These are phyloP conservation scores for Gremmenia infestans DNA, from an alignment of 2,329 filamentous ascomycete genomes.

Conservation along the genomic window DNA sequence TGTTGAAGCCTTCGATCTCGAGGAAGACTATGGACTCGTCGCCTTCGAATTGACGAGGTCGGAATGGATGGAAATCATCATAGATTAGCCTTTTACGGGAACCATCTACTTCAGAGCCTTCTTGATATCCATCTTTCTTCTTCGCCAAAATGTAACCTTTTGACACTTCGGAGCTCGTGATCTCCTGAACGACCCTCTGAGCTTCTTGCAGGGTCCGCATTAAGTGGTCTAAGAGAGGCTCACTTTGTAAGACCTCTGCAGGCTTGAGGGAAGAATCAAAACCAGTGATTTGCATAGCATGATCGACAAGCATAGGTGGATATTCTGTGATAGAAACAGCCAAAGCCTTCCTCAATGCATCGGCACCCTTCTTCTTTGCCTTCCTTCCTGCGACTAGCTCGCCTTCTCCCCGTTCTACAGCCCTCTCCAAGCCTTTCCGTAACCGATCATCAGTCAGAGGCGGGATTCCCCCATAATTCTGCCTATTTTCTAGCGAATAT, in stretches of 20 bases:
- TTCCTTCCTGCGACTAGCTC: constrained; percentile 54
- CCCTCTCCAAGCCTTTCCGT: constrained; percentile 61
- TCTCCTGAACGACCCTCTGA: constrained; percentile 60
- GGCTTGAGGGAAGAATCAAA: constrained; percentile 67
- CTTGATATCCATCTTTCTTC: constrained; percentile 36
- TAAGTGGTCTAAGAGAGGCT: constrained; percentile 59
- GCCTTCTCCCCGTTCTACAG: constrained; percentile 53
- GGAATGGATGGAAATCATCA: constrained; percentile 92
- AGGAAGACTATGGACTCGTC: constrained; percentile 64
- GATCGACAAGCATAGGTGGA: constrained; percentile 82
- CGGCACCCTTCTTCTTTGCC: constrained; percentile 66
- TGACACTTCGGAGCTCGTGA: constrained; percentile 60
- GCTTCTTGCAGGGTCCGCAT: constrained; percentile 66
- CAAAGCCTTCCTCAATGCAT: constrained; percentile 73
- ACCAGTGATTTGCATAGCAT: constrained; percentile 64
- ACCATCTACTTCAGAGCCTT: constrained; percentile 36
- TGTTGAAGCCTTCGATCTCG: constrained; percentile 81
- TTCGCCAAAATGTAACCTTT: constrained; percentile 89
- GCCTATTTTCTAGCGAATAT: constrained; percentile 76
- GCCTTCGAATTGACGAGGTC: constrained; percentile 71
- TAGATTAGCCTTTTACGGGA: constrained; percentile 56
- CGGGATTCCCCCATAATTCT: constrained; percentile 76
- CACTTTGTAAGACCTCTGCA: constrained; percentile 64
- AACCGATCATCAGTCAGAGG: constrained; percentile 70
- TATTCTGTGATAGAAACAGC: constrained; percentile 83